phyloP scores from a whole-genome alignment of 257 asterid genomes.

The Ilex asprella region DNA sequence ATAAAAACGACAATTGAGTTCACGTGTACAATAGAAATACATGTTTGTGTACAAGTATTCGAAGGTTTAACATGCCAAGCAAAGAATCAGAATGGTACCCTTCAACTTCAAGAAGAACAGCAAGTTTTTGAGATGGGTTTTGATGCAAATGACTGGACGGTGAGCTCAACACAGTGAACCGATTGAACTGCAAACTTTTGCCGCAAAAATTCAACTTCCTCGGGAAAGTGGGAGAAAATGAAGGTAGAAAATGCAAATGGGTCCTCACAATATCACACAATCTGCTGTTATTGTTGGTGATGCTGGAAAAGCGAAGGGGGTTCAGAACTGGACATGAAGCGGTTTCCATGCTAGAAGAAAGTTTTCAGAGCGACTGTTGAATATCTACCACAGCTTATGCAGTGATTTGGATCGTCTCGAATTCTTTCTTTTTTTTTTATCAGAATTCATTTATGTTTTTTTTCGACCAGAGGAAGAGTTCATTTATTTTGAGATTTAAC shows the following conservation, averaged over 20 bases:
- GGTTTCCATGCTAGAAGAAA: slow-evolving; percentile 11
- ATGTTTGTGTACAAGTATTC: neutral
- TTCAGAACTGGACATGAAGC: slow-evolving; percentile 28
- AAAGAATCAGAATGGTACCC: slow-evolving; percentile 37
- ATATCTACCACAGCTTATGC: too few relatives aligned
- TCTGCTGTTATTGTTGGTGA: slow-evolving; percentile 12
- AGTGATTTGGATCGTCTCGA: too few relatives aligned
- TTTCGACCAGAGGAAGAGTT: too few relatives aligned
- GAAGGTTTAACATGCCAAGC: neutral
- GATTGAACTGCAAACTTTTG: slow-evolving; percentile 25
- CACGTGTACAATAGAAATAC: neutral
- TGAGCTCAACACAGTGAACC: slow-evolving; percentile 18
- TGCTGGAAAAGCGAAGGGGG: slow-evolving; percentile 16
- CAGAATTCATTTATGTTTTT: too few relatives aligned
- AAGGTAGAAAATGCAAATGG: slow-evolving; percentile 15
- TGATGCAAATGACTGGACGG: slow-evolving; percentile 21
- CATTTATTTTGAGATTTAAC: too few relatives aligned
- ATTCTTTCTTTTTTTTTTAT: too few relatives aligned
- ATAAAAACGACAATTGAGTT: too few relatives aligned
- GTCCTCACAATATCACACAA: slow-evolving; percentile 7
- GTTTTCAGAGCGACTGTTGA: too few relatives aligned
- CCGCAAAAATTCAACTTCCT: slow-evolving; percentile 17
- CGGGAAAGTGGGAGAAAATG: slow-evolving; percentile 18
- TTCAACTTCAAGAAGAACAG: slow-evolving; percentile 86
- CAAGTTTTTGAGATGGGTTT: slow-evolving; percentile 39